These are phyloP conservation scores for Colletotrichum tropicicola DNA, from an alignment of 2,329 filamentous ascomycete genomes.

Conservation along the genomic window DNA sequence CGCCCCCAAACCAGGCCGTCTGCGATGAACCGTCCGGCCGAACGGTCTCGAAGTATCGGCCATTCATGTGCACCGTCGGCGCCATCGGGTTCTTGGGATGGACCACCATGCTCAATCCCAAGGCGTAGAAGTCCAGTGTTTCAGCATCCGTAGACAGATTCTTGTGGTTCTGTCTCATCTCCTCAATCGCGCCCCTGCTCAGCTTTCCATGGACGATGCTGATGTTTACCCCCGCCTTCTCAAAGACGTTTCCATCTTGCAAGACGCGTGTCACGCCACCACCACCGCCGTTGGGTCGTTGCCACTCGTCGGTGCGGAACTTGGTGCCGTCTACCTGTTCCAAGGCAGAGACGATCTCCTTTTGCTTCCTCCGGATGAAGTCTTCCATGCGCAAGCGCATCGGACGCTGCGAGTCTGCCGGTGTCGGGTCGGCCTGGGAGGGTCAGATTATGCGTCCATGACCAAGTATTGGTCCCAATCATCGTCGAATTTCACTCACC, in stretches of 20 bases:
- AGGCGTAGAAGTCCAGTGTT: slow-evolving; percentile 97
- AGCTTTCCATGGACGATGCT: slow-evolving; percentile 94
- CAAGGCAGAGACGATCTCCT: slow-evolving; percentile 83
- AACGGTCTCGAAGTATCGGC: slow-evolving; percentile 96
- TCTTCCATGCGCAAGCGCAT: slow-evolving; percentile 98
- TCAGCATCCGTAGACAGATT: slow-evolving; percentile 60
- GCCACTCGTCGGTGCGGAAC: slow-evolving; percentile 89
- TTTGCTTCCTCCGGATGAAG: slow-evolving; percentile 91
- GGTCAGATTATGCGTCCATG: background rate
- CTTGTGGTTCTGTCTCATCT: slow-evolving; percentile 70
- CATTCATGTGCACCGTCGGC: slow-evolving; percentile 98
- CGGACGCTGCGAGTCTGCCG: slow-evolving; percentile 51
- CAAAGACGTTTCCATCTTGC: slow-evolving; percentile 95
- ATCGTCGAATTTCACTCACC: too few species aligned
- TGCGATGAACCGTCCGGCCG: slow-evolving; percentile 81
- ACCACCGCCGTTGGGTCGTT: slow-evolving; percentile 85
- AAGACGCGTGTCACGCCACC: slow-evolving; percentile 94
- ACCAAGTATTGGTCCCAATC: too few species aligned
- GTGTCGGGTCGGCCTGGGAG: background rate
- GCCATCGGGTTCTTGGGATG: slow-evolving; percentile 97
- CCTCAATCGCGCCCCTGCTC: slow-evolving; percentile 83
- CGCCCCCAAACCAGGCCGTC: slow-evolving; percentile 98
- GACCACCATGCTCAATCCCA: slow-evolving; percentile 89
- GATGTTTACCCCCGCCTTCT: slow-evolving; percentile 96
- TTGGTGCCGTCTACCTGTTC: slow-evolving; percentile 83